Conservation (phyloP, 768 basidiomycete genomes). For the Strobilomyces dryophilus region DNA sequence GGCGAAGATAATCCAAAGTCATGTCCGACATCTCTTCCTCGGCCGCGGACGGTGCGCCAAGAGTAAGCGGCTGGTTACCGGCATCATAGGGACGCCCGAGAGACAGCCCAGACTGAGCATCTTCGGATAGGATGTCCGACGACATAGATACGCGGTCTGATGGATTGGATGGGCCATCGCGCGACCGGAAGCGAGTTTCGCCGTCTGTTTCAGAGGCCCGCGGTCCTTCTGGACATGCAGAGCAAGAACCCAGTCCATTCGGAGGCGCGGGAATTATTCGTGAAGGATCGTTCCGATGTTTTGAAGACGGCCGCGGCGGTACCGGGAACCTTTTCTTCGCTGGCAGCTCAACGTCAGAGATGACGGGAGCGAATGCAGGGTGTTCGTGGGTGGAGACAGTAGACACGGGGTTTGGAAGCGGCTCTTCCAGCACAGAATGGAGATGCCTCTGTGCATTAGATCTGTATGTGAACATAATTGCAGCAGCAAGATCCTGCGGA, state of each 20-base stretch:
- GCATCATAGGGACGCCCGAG: neutral
- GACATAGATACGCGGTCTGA: neutral
- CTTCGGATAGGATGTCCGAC: neutral
- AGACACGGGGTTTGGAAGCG: neutral
- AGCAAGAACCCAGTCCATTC: neutral
- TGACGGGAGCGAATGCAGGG: neutral
- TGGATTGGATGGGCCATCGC: neutral
- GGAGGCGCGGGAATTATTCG: neutral
- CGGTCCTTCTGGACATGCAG: neutral
- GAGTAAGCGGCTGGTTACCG: neutral
- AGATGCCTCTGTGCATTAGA: slow-evolving; percentile 19
- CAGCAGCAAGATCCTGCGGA: slow-evolving; percentile 26
- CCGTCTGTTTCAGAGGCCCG: neutral
- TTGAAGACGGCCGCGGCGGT: slow-evolving; percentile 18
- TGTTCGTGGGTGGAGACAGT: neutral
- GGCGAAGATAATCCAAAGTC: slow-evolving; percentile 27
- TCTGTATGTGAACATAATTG: slow-evolving; percentile 23
- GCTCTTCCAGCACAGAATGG: neutral
- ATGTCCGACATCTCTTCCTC: slow-evolving; percentile 28
- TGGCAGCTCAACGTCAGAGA: neutral
- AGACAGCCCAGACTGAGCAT: neutral
- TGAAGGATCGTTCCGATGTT: slow-evolving; percentile 5
- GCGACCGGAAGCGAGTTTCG: neutral
- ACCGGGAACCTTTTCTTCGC: slow-evolving; percentile 13
- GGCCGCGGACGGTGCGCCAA: slow-evolving; percentile 1